Base-by-base conservation (phyloP, 2,329 filamentous ascomycete genomes). In the Aspergillus pseudoglaucus region DNA sequence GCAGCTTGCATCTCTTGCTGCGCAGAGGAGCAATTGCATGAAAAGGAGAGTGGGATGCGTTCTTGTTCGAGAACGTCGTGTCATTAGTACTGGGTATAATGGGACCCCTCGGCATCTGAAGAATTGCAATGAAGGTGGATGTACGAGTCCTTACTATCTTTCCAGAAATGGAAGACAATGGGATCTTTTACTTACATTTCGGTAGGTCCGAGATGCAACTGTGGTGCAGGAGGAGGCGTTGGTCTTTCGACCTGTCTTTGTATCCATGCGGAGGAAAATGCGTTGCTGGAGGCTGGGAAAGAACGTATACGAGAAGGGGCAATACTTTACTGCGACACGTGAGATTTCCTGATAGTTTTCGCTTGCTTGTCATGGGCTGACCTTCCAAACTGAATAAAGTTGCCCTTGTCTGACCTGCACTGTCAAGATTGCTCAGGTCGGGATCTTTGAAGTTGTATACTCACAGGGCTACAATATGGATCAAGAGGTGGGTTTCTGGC, bases 211-310 rank as follows among this genome's bases (percentile, higher is more conserved):
- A 80, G 93, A 43, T 98, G 93, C 70, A 97, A 98, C 67, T 79
- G 80, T 45, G 86, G 82, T 5, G 78, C 81, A 47, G 78, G 79
- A 25, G 80, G 78, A 22, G 93, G 93, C 20, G 78, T 84, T 41
- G 83, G 81, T 1, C 77, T 98, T 17, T 83, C 84, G 4, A 95
- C 91, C 5, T 98, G 93, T 63, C 78, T 97, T 44, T 98, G 93
- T 67, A 81, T 98, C n/a, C 93, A 98, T 67, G 93, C 93, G 1
- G 93, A 98, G 73, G 93, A 98, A 72, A 98, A 98, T 66, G 93
- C 93, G 1, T 77, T 98, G 49, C 77, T 98, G 8, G 93, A 98
- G 74, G 93, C 93, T 17, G 93, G 93, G 0, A 78, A 93, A 58
- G 93, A 97, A 69, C 79, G 93, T 49, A 89, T 98, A 57, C 77